Evolutionary conservation across 129 eudicot species (phyloP).

Genomic region (Lactuca sativa): DNA sequence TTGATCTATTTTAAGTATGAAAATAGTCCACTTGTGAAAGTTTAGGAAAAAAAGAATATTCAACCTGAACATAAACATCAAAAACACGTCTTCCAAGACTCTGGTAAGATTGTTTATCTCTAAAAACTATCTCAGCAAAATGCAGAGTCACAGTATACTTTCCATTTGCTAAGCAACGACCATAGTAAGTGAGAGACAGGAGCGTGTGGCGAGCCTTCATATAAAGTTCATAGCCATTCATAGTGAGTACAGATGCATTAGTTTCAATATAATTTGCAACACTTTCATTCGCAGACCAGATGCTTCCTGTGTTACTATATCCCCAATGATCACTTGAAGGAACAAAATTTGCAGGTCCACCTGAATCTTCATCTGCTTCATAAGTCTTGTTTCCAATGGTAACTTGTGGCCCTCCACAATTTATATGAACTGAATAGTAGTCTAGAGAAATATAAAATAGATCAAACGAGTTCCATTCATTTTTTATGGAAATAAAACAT

Average conservation of each 20-base stretch:
- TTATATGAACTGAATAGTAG: slow-evolving; percentile 45
- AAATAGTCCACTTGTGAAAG: neutral
- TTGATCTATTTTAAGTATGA: neutral
- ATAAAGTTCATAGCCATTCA: slow-evolving; percentile 40
- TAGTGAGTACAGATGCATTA: slow-evolving; percentile 31
- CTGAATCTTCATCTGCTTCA: slow-evolving; percentile 43
- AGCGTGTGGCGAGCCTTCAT: slow-evolving; percentile 49
- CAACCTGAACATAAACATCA: slow-evolving; percentile 73
- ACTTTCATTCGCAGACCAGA: slow-evolving; percentile 1
- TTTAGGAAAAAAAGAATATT: neutral
- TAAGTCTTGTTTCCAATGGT: slow-evolving; percentile 31
- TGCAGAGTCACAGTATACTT: slow-evolving; percentile 36
- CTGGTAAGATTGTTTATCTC: slow-evolving; percentile 40
- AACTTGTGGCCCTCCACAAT: slow-evolving; percentile 48
- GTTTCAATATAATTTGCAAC: neutral
- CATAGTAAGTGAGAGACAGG: neutral
- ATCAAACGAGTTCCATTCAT: neutral
- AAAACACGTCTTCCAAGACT: slow-evolving; percentile 70
- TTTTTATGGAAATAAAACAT: neutral
- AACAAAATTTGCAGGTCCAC: slow-evolving; percentile 38
- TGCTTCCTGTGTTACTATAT: slow-evolving; percentile 50
- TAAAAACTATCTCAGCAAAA: slow-evolving; percentile 61
- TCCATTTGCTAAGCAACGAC: too few relatives aligned
- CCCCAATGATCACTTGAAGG: slow-evolving; percentile 44
- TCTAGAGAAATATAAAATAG: slow-evolving; percentile 21